Evolutionary conservation across 1,284 basidiomycete genomes (phyloP).

Genomic region (Moniliophthora roreri): DNA sequence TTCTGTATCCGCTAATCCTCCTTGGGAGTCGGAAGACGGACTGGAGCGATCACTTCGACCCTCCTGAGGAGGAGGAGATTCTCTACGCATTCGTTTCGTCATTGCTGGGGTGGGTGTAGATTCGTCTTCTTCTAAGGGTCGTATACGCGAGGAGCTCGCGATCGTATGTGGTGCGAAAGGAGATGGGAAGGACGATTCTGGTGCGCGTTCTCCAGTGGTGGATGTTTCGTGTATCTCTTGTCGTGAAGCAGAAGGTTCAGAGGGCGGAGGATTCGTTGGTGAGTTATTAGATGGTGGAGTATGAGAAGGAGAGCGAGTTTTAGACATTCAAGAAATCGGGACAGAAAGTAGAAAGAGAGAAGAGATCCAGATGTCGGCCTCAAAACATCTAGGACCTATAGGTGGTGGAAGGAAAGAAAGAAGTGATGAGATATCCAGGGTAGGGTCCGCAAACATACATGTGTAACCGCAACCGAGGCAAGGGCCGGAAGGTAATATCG

Average conservation of each 20-base stretch:
- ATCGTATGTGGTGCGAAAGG: slow-evolving; percentile 19
- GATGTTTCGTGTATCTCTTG: slow-evolving; percentile 32
- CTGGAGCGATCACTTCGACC: slow-evolving; percentile 32
- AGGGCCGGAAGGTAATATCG: slow-evolving; percentile 12
- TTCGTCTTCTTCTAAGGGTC: slow-evolving; percentile 23
- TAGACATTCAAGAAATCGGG: slow-evolving; percentile 41
- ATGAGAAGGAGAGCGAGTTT: slow-evolving; percentile 42
- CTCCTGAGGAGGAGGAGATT: slow-evolving; percentile 24
- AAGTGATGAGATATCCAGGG: slow-evolving; percentile 15
- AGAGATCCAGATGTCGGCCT: slow-evolving; percentile 35
- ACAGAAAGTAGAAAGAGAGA: slow-evolving; percentile 28
- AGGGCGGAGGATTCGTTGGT: slow-evolving; percentile 30
- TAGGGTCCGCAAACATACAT: slow-evolving; percentile 13
- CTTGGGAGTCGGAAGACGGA: slow-evolving; percentile 53
- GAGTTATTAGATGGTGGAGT: slow-evolving; percentile 36
- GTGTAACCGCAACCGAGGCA: slow-evolving; percentile 15
- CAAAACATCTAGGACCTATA: slow-evolving; percentile 39
- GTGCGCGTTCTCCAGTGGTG: slow-evolving; percentile 24
- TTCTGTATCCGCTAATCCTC: slow-evolving; percentile 53
- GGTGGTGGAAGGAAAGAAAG: slow-evolving; percentile 17
- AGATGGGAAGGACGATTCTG: slow-evolving; percentile 30
- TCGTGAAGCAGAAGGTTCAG: slow-evolving; percentile 40
- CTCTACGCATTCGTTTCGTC: slow-evolving; percentile 26
- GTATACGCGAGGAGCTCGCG: slow-evolving; percentile 17
- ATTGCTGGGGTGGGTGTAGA: slow-evolving; percentile 29